Evolutionary conservation across 768 basidiomycete genomes (phyloP).

Genomic region (Tremella mesenterica): DNA sequence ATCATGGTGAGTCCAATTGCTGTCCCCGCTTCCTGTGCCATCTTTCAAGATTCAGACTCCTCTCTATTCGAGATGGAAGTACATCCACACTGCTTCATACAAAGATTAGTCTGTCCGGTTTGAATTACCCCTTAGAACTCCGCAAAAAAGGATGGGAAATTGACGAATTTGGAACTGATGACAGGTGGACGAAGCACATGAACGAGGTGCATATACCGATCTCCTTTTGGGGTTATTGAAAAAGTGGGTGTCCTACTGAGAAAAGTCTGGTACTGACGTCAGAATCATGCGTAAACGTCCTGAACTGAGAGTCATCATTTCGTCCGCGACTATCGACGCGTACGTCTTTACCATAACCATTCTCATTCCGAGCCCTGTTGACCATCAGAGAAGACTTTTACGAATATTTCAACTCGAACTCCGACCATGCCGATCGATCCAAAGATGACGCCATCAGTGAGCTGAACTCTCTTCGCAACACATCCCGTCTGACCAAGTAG

Average conservation of each 20-base stretch:
- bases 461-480: not conserved
- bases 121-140: not conserved
- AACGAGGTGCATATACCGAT: slow-evolving; percentile 92
- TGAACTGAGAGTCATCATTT: slow-evolving; percentile 79
- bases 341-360: slow-evolving; percentile 21
- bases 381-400: slow-evolving; percentile 56
- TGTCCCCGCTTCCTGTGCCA: not conserved
- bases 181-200: slow-evolving; percentile 95
- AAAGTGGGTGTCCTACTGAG: slow-evolving; percentile 54
- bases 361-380: not conserved
- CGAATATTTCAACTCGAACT: slow-evolving; percentile 72
- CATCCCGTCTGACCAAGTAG: slow-evolving; percentile 16
- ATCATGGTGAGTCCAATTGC: slow-evolving; percentile 65
- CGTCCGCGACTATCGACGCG: slow-evolving; percentile 94
- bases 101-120: too few relatives aligned
- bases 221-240: slow-evolving; percentile 81
- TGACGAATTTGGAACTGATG: not conserved
- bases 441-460: slow-evolving; percentile 59
- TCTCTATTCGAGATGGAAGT: too few relatives aligned
- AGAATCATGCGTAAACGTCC: slow-evolving; percentile 90
- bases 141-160: not conserved
- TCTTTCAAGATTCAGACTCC: not conserved
- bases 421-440: slow-evolving; percentile 43
- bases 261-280: slow-evolving; percentile 9
- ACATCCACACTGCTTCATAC: too few relatives aligned